Evolutionary conservation across 148 eudicot species (phyloP).

Genomic region (Camellia sinensis): DNA sequence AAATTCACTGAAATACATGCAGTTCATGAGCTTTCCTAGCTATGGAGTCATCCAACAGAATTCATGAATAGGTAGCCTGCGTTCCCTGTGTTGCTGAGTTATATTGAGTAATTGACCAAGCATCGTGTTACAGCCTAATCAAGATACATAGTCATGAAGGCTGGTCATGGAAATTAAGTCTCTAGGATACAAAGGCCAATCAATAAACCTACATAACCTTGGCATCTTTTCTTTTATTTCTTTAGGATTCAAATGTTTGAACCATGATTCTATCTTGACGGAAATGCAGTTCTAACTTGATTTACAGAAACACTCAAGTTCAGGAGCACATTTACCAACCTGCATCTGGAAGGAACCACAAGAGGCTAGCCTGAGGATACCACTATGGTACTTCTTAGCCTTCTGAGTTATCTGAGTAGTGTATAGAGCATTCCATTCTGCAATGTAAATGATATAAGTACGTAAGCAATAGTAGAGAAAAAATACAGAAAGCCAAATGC

Average conservation of each 20-base stretch:
- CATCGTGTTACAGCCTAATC: neutral
- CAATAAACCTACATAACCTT: neutral
- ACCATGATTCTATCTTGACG: no score
- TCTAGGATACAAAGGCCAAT: neutral
- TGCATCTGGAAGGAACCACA: constrained; percentile 57
- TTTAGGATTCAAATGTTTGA: no score
- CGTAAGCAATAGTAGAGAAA: neutral
- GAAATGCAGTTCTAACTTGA: neutral
- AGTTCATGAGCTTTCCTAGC: neutral
- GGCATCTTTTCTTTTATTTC: no score
- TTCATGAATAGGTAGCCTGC: neutral
- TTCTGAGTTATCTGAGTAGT: constrained; percentile 60
- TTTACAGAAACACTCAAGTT: neutral
- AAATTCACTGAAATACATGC: neutral
- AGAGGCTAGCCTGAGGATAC: constrained; percentile 45
- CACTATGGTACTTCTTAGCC: constrained; percentile 70
- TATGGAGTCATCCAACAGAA: neutral
- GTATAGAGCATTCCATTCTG: constrained; percentile 74
- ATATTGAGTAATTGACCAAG: neutral
- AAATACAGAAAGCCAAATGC: neutral
- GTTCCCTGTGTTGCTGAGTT: neutral
- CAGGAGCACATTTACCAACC: constrained; percentile 30
- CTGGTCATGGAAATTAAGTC: neutral
- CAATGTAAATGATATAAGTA: constrained; percentile 17
- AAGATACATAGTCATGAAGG: neutral